Conservation (phyloP, 306 rosid species). For the Arachis hypogaea region DNA sequence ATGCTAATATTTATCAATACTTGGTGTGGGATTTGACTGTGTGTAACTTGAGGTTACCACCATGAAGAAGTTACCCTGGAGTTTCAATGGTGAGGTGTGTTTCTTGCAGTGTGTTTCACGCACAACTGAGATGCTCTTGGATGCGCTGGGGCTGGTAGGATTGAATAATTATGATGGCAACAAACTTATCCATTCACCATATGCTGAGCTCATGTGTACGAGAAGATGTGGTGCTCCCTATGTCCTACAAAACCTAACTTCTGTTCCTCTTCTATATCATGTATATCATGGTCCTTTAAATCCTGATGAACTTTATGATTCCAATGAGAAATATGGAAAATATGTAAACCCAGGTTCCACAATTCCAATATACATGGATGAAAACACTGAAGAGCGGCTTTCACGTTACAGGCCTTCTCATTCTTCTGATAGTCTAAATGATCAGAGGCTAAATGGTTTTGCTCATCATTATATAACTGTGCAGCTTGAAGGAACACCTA, state of each 20-base stretch:
- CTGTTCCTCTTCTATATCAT: slow-evolving; percentile 68
- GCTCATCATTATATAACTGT: slow-evolving; percentile 76
- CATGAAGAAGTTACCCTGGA: neutral
- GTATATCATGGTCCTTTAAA: slow-evolving; percentile 57
- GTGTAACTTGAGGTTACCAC: neutral
- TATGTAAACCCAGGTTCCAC: slow-evolving; percentile 78
- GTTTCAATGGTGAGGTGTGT: slow-evolving; percentile 24
- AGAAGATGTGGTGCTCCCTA: slow-evolving; percentile 86
- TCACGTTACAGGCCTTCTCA: slow-evolving; percentile 63
- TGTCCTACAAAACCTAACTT: slow-evolving; percentile 85
- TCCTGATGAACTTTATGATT: slow-evolving; percentile 49
- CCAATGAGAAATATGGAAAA: slow-evolving; percentile 49
- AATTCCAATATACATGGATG: slow-evolving; percentile 69
- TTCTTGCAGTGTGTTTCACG: slow-evolving; percentile 77
- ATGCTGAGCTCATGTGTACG: slow-evolving; percentile 52
- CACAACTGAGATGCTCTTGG: slow-evolving; percentile 68
- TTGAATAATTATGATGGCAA: slow-evolving; percentile 54
- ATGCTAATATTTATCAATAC: slow-evolving; percentile 6
- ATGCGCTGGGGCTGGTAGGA: slow-evolving; percentile 58
- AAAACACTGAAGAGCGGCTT: slow-evolving; percentile 67
- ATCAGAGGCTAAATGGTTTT: slow-evolving; percentile 64
- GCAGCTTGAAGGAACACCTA: slow-evolving; percentile 87
- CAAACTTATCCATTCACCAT: slow-evolving; percentile 46
- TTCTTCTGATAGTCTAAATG: slow-evolving; percentile 68
- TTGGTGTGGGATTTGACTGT: neutral